Evolutionary conservation across 257 asterid genomes (phyloP), one percentile per base, ranked within the genome.

Genomic region (Salvia hispanica): DNA sequence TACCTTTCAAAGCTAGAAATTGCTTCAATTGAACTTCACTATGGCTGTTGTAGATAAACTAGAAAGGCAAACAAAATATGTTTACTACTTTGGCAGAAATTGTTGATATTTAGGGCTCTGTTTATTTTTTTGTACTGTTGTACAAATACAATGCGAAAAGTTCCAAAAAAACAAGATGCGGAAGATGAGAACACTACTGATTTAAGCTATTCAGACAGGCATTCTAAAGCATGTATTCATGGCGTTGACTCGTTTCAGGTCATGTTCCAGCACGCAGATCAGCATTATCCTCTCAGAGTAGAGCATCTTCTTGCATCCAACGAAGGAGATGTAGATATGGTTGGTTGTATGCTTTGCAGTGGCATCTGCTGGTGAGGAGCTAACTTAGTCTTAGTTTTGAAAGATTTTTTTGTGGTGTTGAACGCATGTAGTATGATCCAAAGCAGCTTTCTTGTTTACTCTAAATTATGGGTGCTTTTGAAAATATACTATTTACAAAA

Each of bases 241-340:
- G 18, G 21, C 28, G 0, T 50, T 39, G 43, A 33, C 10, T 57
- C 7, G 68, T 70, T 82, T 71, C 77, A 94, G 99, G 84, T 91
- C 7, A 70, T 94, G 86, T 94, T 94, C 83, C 99, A 94, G 78
- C 85, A 88, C 45, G 74, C 84, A 31, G 99, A 72, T 71, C 95
- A 96, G 37, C 80, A 79, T 80, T 81, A 90, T 61, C 96, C 97
- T 52, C 81, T 94, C 53, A 77, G 70, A 69, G 82, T 91, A 12
- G 93, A 94, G 63, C 92, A 94, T 72, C 85, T 93, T 33, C 67
- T 81, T 73, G 88, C 89, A 37, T 85, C 0, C 7, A 75, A 52
- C 12, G 86, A 70, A 75, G 82, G 45, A 21, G 98, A 93, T 56
- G 65, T 75, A 50, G 92, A 82, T 71, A 90, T 93, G 99, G 73